Percentiles rank a stretch among this genome's conserved stretches.
These are phyloP conservation scores for Citrus reticulata DNA, from an alignment of 345 rosid species.

Conservation along the genomic window DNA sequence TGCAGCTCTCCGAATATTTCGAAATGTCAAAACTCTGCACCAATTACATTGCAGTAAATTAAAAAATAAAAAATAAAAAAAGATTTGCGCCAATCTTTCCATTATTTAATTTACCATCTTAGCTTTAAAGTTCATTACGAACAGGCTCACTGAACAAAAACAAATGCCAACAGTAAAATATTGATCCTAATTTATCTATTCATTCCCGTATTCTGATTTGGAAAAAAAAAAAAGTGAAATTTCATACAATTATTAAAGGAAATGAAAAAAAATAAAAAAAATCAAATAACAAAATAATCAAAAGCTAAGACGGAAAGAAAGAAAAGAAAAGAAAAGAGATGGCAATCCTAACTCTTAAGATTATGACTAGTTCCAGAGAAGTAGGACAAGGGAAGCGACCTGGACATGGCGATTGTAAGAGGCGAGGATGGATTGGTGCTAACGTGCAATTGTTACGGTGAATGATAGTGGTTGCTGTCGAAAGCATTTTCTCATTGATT, in stretches of 20 bases:
- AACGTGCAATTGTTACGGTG: slow-evolving; percentile 12
- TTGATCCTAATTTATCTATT: no score
- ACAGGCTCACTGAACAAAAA: background rate
- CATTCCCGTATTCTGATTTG: no score
- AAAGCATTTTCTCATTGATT: slow-evolving; percentile 55
- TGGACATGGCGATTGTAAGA: slow-evolving; percentile 49
- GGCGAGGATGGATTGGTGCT: slow-evolving; percentile 9
- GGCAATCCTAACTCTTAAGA: background rate
- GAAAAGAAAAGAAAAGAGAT: background rate
- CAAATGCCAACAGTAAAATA: no score
- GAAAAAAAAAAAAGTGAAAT: no score
- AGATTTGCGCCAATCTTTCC: background rate
- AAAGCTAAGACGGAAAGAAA: background rate
- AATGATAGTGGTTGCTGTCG: slow-evolving; percentile 1
- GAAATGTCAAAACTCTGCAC: slow-evolving; percentile 58
- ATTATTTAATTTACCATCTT: background rate
- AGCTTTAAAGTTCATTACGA: background rate
- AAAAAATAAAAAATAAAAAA: background rate
- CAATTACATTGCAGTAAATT: background rate
- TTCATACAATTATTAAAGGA: no score
- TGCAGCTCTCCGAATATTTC: slow-evolving; percentile 34
- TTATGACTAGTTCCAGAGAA: background rate
- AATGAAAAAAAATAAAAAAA: background rate
- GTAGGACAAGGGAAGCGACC: slow-evolving; percentile 21
- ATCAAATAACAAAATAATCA: background rate